These are phyloP conservation scores for Podosphaera xanthii DNA, from an alignment of 2,329 filamentous ascomycete genomes.

Conservation along the genomic window DNA sequence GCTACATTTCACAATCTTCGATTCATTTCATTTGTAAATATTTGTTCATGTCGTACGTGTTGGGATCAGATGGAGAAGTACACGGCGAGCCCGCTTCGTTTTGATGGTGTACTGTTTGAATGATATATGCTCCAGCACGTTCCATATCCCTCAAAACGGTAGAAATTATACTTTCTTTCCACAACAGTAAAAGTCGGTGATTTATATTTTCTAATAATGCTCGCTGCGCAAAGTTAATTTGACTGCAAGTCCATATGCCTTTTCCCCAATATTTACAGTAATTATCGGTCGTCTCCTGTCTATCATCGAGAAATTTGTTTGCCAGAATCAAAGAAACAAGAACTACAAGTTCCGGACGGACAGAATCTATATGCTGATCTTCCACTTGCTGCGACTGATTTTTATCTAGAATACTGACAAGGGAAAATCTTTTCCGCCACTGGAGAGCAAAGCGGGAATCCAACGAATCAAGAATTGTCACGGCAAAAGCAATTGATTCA, in stretches of 20 bases:
- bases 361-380: slow-evolving; percentile 33
- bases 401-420: slow-evolving; percentile 10
- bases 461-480: slow-evolving; percentile 43
- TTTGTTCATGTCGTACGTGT: too few species aligned
- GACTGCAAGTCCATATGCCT: slow-evolving; percentile 32
- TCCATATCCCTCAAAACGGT: slow-evolving; percentile 42
- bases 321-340: slow-evolving; percentile 39
- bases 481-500: slow-evolving; percentile 39
- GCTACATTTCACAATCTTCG: too few species aligned
- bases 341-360: slow-evolving; percentile 38
- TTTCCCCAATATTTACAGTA: slow-evolving; percentile 31
- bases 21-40: too few species aligned
- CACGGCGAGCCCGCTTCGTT: not conserved
- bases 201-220: slow-evolving; percentile 40
- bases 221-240: slow-evolving; percentile 40
- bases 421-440: slow-evolving; percentile 37
- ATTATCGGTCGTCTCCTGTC: slow-evolving; percentile 27
- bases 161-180: slow-evolving; percentile 29
- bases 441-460: slow-evolving; percentile 36
- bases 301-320: slow-evolving; percentile 42
- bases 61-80: too few species aligned
- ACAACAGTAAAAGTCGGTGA: slow-evolving; percentile 39
- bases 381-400: slow-evolving; percentile 8
- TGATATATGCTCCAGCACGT: slow-evolving; percentile 22
- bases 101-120: not conserved